These are phyloP conservation scores for Yamadazyma buinensis DNA, from an alignment of 1,139 yeast species.

Conservation along the genomic window DNA sequence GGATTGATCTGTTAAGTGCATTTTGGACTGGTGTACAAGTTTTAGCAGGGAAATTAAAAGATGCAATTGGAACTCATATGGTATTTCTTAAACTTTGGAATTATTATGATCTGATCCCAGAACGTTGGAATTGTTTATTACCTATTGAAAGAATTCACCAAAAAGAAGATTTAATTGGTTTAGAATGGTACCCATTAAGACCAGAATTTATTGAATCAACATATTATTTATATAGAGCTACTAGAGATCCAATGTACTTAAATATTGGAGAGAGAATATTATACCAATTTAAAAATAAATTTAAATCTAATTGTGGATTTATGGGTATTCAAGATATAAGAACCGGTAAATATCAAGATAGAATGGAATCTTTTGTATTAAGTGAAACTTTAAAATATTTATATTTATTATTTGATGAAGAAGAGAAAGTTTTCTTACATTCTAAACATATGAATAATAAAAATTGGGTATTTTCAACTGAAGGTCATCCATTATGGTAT, in stretches of 20 bases:
- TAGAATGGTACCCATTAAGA: constrained; percentile 90
- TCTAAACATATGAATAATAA: constrained; percentile 27
- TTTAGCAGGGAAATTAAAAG: constrained; percentile 66
- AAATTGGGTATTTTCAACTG: constrained; percentile 81
- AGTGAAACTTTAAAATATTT: constrained; percentile 84
- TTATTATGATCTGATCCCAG: constrained; percentile 78
- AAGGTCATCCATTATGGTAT: constrained; percentile 89
- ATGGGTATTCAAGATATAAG: constrained; percentile 72
- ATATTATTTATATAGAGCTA: constrained; percentile 78
- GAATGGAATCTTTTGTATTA: constrained; percentile 90
- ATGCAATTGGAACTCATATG: constrained; percentile 61
- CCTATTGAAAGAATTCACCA: constrained; percentile 9
- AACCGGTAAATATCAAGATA: constrained; percentile 60
- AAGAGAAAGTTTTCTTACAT: constrained; percentile 50
- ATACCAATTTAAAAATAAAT: constrained; percentile 48
- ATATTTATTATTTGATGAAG: constrained; percentile 72
- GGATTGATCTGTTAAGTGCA: constrained; percentile 88
- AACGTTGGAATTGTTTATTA: constrained; percentile 63
- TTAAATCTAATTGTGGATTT: constrained; percentile 70
- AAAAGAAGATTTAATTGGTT: constrained; percentile 35
- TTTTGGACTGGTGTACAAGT: constrained; percentile 87
- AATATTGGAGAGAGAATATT: constrained; percentile 69
- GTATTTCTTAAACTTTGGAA: constrained; percentile 80
- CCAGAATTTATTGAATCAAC: constrained; percentile 93
- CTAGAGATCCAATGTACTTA: constrained; percentile 79